These are phyloP conservation scores for Bertia moriformis DNA, from an alignment of 2,329 filamentous ascomycete species.

Conservation along the genomic window DNA sequence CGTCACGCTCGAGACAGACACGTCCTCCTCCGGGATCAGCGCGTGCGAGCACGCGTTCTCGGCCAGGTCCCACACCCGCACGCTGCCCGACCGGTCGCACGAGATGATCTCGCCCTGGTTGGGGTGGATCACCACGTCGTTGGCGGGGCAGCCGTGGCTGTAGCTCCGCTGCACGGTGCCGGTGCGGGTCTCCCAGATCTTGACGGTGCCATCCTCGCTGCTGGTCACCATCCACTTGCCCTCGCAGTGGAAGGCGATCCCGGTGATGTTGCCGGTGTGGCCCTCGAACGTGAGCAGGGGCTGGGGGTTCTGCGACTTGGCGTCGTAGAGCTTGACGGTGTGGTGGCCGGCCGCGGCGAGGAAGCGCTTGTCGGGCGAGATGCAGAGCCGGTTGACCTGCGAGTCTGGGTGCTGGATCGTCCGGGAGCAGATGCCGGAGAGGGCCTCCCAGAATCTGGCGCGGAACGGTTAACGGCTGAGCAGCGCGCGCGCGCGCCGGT, in stretches of 20 bases:
- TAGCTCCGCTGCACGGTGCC: conserved; percentile 87
- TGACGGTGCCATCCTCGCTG: conserved; percentile 89
- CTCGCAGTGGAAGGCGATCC: conserved; percentile 94
- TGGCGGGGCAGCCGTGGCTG: conserved; percentile 74
- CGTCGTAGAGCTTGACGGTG: conserved; percentile 94
- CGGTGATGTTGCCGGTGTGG: conserved; percentile 89
- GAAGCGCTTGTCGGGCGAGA: conserved; percentile 93
- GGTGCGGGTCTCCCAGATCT: conserved; percentile 87
- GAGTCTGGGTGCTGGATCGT: conserved; percentile 97
- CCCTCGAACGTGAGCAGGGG: conserved; percentile 88
- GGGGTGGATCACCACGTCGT: conserved; percentile 98
- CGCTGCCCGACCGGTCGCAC: conserved; percentile 82
- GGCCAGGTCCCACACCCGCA: conserved; percentile 88
- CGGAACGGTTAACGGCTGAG: too few species aligned
- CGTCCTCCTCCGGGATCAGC: conserved; percentile 88
- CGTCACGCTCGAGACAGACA: conserved; percentile 83
- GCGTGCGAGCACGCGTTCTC: conserved; percentile 96
- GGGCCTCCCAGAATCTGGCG: conserved; percentile 93
- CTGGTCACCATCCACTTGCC: conserved; percentile 99
- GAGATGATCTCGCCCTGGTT: conserved; percentile 97
- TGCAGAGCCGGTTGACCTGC: conserved; percentile 94
- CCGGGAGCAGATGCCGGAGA: conserved; percentile 92
- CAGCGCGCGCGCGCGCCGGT: conserved; percentile 7
- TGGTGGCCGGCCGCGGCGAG: conserved; percentile 69
- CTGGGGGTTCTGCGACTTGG: conserved; percentile 94